phyloP scores from a whole-genome alignment of 768 basidiomycete genomes.

The Leccinum disarticulatum region DNA sequence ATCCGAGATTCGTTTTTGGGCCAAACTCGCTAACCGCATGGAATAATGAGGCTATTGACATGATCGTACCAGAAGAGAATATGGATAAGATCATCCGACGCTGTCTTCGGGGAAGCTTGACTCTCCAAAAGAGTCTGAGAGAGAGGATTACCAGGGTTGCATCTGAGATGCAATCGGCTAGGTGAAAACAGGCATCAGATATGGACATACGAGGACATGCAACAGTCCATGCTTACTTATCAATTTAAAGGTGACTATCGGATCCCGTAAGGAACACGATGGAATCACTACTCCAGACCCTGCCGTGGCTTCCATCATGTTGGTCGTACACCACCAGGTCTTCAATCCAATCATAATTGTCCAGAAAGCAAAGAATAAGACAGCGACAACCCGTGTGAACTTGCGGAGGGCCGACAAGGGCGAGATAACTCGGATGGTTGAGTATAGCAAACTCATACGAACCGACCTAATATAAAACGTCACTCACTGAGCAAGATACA shows the following conservation, averaged over 20 bases:
- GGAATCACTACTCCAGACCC: neutral
- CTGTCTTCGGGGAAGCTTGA: slow-evolving; percentile 15
- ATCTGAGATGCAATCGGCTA: no score
- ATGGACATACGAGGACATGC: neutral
- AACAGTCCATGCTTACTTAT: neutral
- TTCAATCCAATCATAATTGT: neutral
- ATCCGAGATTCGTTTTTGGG: no score
- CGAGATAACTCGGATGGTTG: neutral
- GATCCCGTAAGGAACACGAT: neutral
- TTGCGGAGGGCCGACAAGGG: neutral
- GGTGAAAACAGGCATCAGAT: neutral
- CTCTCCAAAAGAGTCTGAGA: slow-evolving; percentile 11
- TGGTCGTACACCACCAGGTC: neutral
- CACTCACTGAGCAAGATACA: neutral
- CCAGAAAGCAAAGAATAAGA: slow-evolving; percentile 4
- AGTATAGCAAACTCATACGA: neutral
- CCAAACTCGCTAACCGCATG: neutral
- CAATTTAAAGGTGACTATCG: neutral
- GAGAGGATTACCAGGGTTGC: no score
- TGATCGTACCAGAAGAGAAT: slow-evolving; percentile 10
- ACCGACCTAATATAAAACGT: neutral
- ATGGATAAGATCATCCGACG: slow-evolving; percentile 18
- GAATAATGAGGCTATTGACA: slow-evolving; percentile 5
- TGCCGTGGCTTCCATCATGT: neutral
- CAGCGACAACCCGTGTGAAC: neutral